A percentile compares a stretch with the other conserved stretches of the same genome.
phyloP scores from a whole-genome alignment of 2,329 filamentous ascomycete genomes.

The Penicillium sp. region DNA sequence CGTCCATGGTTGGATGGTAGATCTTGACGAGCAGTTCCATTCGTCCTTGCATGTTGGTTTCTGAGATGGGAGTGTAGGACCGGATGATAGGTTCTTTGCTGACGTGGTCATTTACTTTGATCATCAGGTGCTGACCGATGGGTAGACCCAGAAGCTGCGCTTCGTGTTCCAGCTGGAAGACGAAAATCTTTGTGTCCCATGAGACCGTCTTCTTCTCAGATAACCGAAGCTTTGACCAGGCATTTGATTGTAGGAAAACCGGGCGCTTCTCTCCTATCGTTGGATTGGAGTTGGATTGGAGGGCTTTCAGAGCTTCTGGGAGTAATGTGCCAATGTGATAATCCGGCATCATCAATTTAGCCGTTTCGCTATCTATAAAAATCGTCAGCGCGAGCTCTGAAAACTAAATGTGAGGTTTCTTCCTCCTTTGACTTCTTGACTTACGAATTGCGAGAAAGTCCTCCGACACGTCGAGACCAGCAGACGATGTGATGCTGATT shows the following conservation, averaged over 20 bases:
- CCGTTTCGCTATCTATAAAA: slow-evolving; percentile 77
- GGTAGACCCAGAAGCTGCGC: slow-evolving; percentile 69
- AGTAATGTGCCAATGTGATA: slow-evolving; percentile 81
- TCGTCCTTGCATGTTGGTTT: slow-evolving; percentile 54
- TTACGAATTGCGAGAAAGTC: slow-evolving; percentile 89
- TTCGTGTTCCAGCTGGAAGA: slow-evolving; percentile 67
- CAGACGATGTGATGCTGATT: slow-evolving; percentile 73
- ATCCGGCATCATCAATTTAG: slow-evolving; percentile 78
- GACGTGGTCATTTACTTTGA: slow-evolving; percentile 69
- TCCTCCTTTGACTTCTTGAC: slow-evolving; percentile 50
- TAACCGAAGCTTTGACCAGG: slow-evolving; percentile 69
- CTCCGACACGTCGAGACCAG: slow-evolving; percentile 75
- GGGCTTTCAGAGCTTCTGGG: slow-evolving; percentile 49
- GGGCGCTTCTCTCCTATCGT: slow-evolving; percentile 44
- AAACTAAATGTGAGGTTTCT: not conserved
- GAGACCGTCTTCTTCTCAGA: slow-evolving; percentile 64
- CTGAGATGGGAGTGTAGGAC: slow-evolving; percentile 78
- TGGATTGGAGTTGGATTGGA: slow-evolving; percentile 46
- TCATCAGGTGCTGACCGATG: slow-evolving; percentile 79
- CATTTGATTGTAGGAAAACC: slow-evolving; percentile 64
- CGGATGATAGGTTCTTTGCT: slow-evolving; percentile 66
- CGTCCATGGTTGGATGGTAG: slow-evolving; percentile 58
- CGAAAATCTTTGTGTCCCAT: slow-evolving; percentile 73
- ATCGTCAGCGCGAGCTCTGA: slow-evolving; percentile 1
- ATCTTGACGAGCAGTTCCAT: slow-evolving; percentile 77